Evolutionary conservation across 2,329 filamentous ascomycete genomes (phyloP).

Genomic region (Microascus cirrosus): DNA sequence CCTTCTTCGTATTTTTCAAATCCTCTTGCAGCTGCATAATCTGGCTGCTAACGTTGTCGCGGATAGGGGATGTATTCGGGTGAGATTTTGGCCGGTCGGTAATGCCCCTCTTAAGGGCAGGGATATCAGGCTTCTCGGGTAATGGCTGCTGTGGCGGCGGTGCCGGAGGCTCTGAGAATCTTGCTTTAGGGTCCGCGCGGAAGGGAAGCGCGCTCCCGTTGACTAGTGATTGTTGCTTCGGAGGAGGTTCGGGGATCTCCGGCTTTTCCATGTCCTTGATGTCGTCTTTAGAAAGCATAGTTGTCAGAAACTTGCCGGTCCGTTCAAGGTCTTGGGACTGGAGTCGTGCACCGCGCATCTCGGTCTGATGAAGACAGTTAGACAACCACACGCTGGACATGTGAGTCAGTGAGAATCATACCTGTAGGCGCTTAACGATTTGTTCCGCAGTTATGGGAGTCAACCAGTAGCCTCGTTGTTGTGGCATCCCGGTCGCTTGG

Average conservation of each 20-base stretch:
- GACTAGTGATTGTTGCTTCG: conserved; percentile 32
- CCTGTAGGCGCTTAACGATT: conserved; percentile 78
- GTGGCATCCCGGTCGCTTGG: conserved; percentile 48
- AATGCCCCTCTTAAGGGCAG: conserved; percentile 61
- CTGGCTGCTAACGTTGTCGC: conserved; percentile 51
- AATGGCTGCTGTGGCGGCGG: conserved; percentile 88
- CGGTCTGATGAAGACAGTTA: conserved; percentile 45
- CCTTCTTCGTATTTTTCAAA: conserved; percentile 69
- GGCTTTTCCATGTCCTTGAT: conserved; percentile 46
- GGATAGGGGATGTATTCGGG: conserved; percentile 44
- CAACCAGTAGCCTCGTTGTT: conserved; percentile 75
- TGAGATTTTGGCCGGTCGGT: conserved; percentile 61
- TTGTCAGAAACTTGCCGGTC: conserved; percentile 70
- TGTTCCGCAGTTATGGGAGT: conserved; percentile 88
- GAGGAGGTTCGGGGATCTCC: conserved; percentile 31
- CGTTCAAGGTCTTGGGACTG: conserved; percentile 78
- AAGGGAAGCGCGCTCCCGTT: conserved; percentile 43
- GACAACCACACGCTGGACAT: background rate
- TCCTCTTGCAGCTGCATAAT: conserved; percentile 71
- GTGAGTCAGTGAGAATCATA: conserved; percentile 18
- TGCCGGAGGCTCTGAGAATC: conserved; percentile 87
- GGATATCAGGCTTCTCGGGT: conserved; percentile 80
- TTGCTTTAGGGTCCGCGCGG: conserved; percentile 65
- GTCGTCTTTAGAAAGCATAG: conserved; percentile 62
- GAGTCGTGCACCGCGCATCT: conserved; percentile 81